Conservation (phyloP, 495 filamentous ascomycete species). For the Penicillium malachiteum region DNA sequence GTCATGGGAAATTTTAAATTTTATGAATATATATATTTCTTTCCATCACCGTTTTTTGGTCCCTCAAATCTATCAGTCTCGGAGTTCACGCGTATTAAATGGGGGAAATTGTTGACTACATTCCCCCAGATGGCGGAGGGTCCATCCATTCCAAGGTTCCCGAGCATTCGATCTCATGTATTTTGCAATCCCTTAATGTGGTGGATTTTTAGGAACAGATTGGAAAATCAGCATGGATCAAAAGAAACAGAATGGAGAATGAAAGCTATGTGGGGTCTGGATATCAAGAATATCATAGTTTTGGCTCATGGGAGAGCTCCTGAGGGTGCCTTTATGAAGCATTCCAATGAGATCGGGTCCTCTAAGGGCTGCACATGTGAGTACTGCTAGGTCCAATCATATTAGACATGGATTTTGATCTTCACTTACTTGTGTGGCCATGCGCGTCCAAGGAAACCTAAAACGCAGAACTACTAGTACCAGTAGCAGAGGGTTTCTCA, state of each 20-base stretch:
- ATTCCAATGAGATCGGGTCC: constrained; percentile 26
- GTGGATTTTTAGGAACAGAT: not conserved
- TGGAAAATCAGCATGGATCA: not conserved
- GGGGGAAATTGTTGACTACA: constrained; percentile 13
- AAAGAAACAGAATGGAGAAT: too few relatives aligned
- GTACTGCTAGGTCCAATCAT: not conserved
- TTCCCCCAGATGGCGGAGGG: constrained; percentile 21
- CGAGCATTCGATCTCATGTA: constrained; percentile 1
- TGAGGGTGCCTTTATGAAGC: constrained; percentile 3
- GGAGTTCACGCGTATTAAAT: not conserved
- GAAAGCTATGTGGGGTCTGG: too few relatives aligned
- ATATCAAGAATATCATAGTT: too few relatives aligned
- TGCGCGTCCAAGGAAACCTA: not conserved
- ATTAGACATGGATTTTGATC: constrained; percentile 10
- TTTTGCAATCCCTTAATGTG: not conserved
- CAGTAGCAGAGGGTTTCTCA: too few relatives aligned
- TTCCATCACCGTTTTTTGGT: too few relatives aligned
- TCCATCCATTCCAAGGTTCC: constrained; percentile 7
- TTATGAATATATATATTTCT: too few relatives aligned
- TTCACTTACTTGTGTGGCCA: not conserved
- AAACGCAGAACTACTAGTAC: not conserved
- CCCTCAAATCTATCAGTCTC: too few relatives aligned
- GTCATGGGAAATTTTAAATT: too few relatives aligned
- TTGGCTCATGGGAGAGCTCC: too few relatives aligned
- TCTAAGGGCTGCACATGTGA: constrained; percentile 1